Evolutionary conservation across 768 basidiomycete species (phyloP).

Genomic region (Lactarius psammicola): DNA sequence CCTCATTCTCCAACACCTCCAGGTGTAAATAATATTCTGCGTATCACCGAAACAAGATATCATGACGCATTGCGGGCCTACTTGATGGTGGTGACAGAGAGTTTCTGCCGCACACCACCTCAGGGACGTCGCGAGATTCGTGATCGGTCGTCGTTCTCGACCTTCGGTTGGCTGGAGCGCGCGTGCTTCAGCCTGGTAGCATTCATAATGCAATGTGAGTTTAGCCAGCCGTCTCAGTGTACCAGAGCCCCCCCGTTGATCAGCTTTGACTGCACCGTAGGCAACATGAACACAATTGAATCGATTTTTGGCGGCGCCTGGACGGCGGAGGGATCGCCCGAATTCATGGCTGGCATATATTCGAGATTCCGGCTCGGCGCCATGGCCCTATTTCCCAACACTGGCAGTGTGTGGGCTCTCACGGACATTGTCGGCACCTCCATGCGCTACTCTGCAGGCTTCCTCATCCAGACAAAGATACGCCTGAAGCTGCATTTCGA

Average conservation of each 20-base stretch:
- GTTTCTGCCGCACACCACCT: not conserved
- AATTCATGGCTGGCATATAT: not conserved
- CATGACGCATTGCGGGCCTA: not conserved
- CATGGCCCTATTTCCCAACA: not conserved
- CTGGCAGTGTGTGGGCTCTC: not conserved
- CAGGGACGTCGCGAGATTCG: not conserved
- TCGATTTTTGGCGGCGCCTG: conserved; percentile 13
- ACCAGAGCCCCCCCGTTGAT: not conserved
- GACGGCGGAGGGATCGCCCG: not conserved
- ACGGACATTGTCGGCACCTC: not conserved
- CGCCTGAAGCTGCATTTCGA: not conserved
- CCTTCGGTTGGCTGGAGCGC: conserved; percentile 9
- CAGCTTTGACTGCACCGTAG: not conserved
- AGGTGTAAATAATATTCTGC: conserved; percentile 9
- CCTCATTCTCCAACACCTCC: not conserved
- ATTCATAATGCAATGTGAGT: conserved; percentile 19
- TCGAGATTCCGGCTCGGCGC: not conserved
- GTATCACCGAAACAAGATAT: not conserved
- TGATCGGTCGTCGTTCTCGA: not conserved
- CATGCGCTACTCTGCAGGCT: not conserved
- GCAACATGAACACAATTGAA: not conserved
- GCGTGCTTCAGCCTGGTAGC: conserved; percentile 13
- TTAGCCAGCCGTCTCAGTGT: no score
- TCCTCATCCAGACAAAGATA: conserved; percentile 4
- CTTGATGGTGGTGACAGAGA: not conserved